Evolutionary conservation across 2,329 filamentous ascomycete species (phyloP), one percentile per base, ranked within the genome.

Genomic region (Rhexocercosporidium sp.): DNA sequence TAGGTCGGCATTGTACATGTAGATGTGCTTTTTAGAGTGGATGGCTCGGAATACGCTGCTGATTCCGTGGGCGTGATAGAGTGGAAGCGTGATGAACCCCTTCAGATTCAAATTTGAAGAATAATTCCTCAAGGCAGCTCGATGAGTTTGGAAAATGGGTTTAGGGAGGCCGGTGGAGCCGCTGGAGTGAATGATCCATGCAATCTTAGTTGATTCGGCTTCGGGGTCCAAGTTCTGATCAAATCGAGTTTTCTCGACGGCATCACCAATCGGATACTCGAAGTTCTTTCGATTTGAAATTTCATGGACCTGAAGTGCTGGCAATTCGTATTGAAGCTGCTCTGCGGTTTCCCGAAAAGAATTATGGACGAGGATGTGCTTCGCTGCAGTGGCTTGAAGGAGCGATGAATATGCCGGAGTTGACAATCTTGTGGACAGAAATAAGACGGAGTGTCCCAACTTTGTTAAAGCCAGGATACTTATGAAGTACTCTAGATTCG

Each of bases 81-180:
- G 76, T 0, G 88, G 86, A 3, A 87, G 77, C 0, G 86, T 85
- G 56, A 86, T 81, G 66, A 88, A 84, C 84, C 0, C 82, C 81
- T 31, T 78, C 78, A 86, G 76, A 16, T 77, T 74, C 3, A 77
- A 71, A 3, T 84, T 20, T 75, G 63, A 60, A 16, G 62, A 31
- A 29, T 59, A 87, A 5, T 87, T 86, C 29, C 69, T 66, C 29
- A 69, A 31, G 7, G 61, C 70, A 77, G 67, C 63, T n/a, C 53
- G 31, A 31, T 90, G 85, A 0, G 83, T 86, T 59, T 87, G 83
- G 66, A 82, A 87, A 54, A 90, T 89, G 0, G 88, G 87, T 68
- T 90, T 90, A 0, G 88, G 88, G 0, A 89, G 78, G 0, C 88
- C 87, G 0, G 88, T 83, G 0, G 84, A 87, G 6, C 88, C 87